Percentiles rank a stretch among this genome's conserved stretches.
These are phyloP conservation scores for Plasmodium sp. DNA, from an alignment of 169 alveolate species.

Conservation along the genomic window DNA sequence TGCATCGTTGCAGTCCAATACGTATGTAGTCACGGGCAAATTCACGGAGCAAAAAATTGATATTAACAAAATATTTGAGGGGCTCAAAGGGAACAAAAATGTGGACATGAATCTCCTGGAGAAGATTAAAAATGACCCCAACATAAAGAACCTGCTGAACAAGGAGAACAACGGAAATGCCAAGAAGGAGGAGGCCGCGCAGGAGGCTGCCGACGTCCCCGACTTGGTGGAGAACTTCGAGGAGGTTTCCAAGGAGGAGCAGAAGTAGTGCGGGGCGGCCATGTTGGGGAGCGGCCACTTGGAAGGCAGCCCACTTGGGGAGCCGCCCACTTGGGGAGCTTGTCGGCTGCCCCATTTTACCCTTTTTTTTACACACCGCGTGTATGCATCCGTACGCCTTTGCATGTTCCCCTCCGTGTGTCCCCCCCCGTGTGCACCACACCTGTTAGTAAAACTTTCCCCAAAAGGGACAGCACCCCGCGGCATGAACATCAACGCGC, in stretches of 20 bases:
- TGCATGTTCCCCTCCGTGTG: neutral
- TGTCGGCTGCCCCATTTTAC: neutral
- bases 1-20: constrained; percentile 95
- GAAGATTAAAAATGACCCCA: constrained; percentile 76
- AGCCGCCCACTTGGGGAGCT: neutral
- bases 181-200: neutral
- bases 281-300: neutral
- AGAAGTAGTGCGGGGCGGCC: neutral
- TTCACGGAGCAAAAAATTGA: constrained; percentile 92
- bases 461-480: neutral
- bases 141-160: constrained; percentile 60
- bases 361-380: neutral
- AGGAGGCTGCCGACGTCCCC: constrained; percentile 78
- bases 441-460: neutral
- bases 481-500: neutral
- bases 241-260: constrained; percentile 69
- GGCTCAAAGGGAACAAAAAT: constrained; percentile 81
- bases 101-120: constrained; percentile 80
- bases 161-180: constrained; percentile 68
- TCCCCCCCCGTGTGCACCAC: neutral
- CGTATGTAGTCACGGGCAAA: constrained; percentile 94
- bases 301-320: neutral
- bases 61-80: constrained; percentile 86
- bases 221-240: constrained; percentile 88
- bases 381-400: neutral